Base-by-base conservation (phyloP, 768 basidiomycete species). In the Brasilioporus rufonigricans region DNA sequence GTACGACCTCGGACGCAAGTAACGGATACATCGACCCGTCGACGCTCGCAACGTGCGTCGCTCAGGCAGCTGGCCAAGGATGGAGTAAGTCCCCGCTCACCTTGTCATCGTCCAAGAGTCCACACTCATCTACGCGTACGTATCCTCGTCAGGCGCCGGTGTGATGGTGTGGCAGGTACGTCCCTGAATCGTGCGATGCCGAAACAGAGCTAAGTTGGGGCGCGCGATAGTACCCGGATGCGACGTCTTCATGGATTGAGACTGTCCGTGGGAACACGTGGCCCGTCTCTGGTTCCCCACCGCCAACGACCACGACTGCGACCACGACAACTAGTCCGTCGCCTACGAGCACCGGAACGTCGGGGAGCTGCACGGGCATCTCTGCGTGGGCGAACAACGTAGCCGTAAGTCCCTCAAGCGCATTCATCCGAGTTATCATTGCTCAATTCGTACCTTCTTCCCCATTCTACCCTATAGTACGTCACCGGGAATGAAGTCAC, bases 11-110 rank as follows among this genome's bases (percentile, higher is more conserved):
- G 4, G 77, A 78, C 26, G 79, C 81, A 1, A 73, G 48, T 46
- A 80, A 75, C 35, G 78, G 86, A 8, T 89, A 80, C 70, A 84
- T 91, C 61, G 73, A 71, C 32, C 75, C 85, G 1, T 68, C 76
- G 3, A 80, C 78, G 16, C 74, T 91, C 21, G 79, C 83, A 0
- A 66, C 69, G 3, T 91, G 90, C 64, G 72, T 90, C 31, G 60
- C 75, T 16, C 74, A 84, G 67, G 89, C 85, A 0, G 80, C 82
- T 59, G 9, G 5, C 62, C 54, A 77, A 54, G 88, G 86, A 27
- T 91, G 89, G 89, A 79, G 84, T 85, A 56, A 71, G 85, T 9
- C 16, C 39, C 5, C 14, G 41, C 23, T 23, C 23, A 51, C 35
- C 18, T 13, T 18, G 6, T 36, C 12, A 16, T 19, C n/a, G n/a